These are phyloP conservation scores for Aciculoconidium aculeatum DNA, from an alignment of 805 yeast genomes.

Conservation along the genomic window DNA sequence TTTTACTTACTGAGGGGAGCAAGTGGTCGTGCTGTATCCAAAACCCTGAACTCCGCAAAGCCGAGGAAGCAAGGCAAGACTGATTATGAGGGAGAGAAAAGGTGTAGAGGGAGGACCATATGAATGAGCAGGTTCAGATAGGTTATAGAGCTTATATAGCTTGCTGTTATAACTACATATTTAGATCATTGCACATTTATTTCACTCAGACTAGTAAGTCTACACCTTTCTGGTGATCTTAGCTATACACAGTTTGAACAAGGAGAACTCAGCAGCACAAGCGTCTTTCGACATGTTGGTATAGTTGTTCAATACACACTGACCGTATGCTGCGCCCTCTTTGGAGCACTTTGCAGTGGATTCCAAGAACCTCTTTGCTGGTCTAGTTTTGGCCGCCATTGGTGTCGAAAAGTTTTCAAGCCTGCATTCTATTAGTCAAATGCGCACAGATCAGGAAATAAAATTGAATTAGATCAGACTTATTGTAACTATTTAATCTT, in stretches of 20 bases:
- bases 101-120: no score
- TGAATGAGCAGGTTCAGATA: no score
- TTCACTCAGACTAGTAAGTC: not conserved
- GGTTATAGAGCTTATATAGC: no score
- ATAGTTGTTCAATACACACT: conserved; percentile 47
- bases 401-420: not conserved
- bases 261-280: conserved; percentile 46
- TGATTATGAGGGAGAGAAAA: no score
- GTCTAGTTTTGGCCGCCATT: conserved; percentile 27
- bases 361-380: conserved; percentile 36
- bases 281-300: conserved; percentile 45
- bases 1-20: no score
- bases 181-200: not conserved
- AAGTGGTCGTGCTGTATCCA: no score
- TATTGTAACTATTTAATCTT: no score
- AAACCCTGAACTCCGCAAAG: no score
- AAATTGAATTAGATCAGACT: no score
- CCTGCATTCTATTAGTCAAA: no score
- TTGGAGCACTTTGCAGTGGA: conserved; percentile 36
- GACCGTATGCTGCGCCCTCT: conserved; percentile 46
- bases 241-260: conserved; percentile 47
- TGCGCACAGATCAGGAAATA: no score
- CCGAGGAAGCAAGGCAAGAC: no score
- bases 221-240: conserved; percentile 8
- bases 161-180: not conserved